A percentile compares a stretch with the other conserved stretches of the same genome.
These are phyloP conservation scores for Cladosporium sp. DNA, from an alignment of 2,329 filamentous ascomycete genomes.

Conservation along the genomic window DNA sequence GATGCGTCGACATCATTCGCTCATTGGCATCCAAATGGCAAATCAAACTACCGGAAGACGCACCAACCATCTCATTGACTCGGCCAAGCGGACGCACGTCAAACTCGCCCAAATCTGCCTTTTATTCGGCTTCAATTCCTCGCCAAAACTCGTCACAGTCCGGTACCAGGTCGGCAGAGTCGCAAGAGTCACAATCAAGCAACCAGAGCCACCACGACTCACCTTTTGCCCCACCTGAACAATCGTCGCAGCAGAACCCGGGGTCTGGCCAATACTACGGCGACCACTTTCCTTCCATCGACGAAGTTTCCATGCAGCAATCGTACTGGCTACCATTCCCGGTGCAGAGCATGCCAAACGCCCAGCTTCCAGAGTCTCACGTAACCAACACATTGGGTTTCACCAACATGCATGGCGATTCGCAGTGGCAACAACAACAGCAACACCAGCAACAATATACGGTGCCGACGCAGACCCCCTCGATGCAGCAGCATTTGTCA, in stretches of 20 bases:
- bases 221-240: conserved; percentile 22
- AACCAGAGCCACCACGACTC: conserved; percentile 13
- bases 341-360: conserved; percentile 11
- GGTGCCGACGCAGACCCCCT: neutral
- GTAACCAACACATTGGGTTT: neutral
- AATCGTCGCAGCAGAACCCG: neutral
- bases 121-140: conserved; percentile 29
- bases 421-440: conserved; percentile 9
- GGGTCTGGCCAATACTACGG: neutral
- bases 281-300: conserved; percentile 5
- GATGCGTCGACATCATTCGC: conserved; percentile 41
- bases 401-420: neutral
- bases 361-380: neutral
- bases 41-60: conserved; percentile 38
- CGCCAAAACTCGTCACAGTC: conserved; percentile 23
- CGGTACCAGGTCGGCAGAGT: conserved; percentile 20
- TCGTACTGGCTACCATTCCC: conserved; percentile 10
- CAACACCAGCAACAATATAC: neutral
- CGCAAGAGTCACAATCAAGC: conserved; percentile 6
- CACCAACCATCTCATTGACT: conserved; percentile 26
- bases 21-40: conserved; percentile 42
- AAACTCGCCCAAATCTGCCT: conserved; percentile 24
- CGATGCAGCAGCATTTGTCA: conserved; percentile 4
- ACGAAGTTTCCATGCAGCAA: conserved; percentile 7
- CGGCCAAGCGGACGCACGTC: conserved; percentile 15